Evolutionary conservation across 73 alveolate genomes (phyloP).

Genomic region (Diophrys appendiculata): DNA sequence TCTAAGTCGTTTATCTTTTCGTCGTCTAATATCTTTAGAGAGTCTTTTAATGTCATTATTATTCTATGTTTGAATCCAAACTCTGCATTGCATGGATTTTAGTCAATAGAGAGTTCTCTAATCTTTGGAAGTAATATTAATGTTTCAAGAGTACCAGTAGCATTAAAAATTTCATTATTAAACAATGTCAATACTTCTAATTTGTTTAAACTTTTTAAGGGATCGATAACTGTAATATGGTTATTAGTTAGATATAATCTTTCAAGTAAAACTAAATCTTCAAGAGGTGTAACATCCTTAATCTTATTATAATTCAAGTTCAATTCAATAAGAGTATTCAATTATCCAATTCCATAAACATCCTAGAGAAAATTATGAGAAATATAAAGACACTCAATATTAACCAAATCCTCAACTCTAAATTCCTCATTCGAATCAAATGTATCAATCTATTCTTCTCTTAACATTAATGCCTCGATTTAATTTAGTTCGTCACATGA

Average conservation of each 20-base stretch:
- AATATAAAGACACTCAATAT: slow-evolving; percentile 42
- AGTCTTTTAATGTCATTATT: slow-evolving; percentile 37
- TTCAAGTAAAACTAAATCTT: slow-evolving; percentile 44
- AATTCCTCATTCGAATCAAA: slow-evolving; percentile 47
- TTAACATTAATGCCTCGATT: slow-evolving; percentile 30
- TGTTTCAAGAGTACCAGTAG: slow-evolving; percentile 34
- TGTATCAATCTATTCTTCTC: slow-evolving; percentile 42
- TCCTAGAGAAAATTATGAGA: slow-evolving; percentile 53
- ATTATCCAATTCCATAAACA: slow-evolving; percentile 25
- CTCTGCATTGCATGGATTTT: slow-evolving; percentile 52
- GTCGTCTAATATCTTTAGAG: slow-evolving; percentile 42
- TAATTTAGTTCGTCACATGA: slow-evolving; percentile 12
- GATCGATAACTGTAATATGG: slow-evolving; percentile 39
- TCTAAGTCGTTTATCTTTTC: slow-evolving; percentile 46
- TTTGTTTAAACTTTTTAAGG: slow-evolving; percentile 28
- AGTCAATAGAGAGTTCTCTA: slow-evolving; percentile 46
- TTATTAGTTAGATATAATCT: slow-evolving; percentile 48
- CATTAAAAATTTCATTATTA: slow-evolving; percentile 49
- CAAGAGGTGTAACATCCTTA: slow-evolving; percentile 56
- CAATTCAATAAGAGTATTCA: slow-evolving; percentile 50
- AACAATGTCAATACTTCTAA: slow-evolving; percentile 34
- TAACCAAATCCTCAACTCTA: slow-evolving; percentile 45
- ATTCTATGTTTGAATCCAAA: slow-evolving; percentile 46
- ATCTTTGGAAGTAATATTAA: slow-evolving; percentile 16
- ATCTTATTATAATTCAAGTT: slow-evolving; percentile 50